These are phyloP conservation scores for Komagataella populi DNA, from an alignment of 805 yeast species.

Conservation along the genomic window DNA sequence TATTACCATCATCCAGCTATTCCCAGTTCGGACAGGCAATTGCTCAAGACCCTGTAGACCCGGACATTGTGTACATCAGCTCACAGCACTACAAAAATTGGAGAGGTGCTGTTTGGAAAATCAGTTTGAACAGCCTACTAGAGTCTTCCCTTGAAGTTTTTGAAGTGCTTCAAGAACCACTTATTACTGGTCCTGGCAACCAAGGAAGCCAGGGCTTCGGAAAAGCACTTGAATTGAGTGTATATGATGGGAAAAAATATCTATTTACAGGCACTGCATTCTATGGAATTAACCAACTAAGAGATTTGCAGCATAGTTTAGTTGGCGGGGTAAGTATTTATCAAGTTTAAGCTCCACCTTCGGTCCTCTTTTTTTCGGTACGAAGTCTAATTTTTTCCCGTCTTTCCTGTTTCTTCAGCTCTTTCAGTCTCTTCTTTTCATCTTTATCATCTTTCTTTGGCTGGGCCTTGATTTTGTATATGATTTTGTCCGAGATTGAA, in stretches of 20 bases:
- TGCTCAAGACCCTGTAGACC: constrained; percentile 3
- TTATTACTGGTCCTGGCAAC: neutral
- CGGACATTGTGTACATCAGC: constrained; percentile 18
- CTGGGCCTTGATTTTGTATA: constrained; percentile 7
- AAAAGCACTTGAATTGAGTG: neutral
- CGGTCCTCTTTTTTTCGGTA: constrained; percentile 8
- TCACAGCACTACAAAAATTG: constrained; percentile 27
- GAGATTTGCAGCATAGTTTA: neutral
- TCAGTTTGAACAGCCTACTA: constrained; percentile 5
- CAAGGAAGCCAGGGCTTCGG: neutral
- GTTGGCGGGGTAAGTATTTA: neutral
- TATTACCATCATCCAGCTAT: constrained; percentile 7
- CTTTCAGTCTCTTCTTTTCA: constrained; percentile 18
- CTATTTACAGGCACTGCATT: neutral
- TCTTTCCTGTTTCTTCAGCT: constrained; percentile 18
- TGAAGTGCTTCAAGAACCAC: neutral
- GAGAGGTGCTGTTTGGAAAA: constrained; percentile 32
- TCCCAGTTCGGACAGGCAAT: constrained; percentile 10
- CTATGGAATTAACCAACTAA: neutral
- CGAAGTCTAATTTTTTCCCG: constrained; percentile 15
- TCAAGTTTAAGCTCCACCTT: constrained; percentile 1
- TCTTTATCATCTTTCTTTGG: constrained; percentile 6
- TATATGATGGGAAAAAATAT: neutral
- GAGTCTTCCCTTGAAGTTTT: neutral
- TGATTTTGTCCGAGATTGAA: constrained; percentile 6